Percentiles rank a stretch among this genome's conserved stretches.
Conservation (phyloP, 192 early-diverging fungal genomes). For the Rhizophagus clarus region DNA sequence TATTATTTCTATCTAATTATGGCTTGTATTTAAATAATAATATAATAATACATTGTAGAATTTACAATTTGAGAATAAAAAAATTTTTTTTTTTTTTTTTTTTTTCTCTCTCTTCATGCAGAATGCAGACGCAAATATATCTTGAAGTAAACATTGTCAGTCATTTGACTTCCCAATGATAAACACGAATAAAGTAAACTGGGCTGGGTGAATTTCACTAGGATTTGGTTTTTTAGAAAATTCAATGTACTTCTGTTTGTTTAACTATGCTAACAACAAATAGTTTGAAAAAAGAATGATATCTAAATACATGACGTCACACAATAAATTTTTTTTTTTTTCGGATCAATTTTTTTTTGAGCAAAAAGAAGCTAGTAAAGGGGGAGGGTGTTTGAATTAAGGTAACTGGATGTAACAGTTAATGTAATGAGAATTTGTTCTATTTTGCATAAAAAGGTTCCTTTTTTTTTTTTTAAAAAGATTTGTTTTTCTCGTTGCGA, state of each 20-base stretch:
- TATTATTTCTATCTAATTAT: background rate
- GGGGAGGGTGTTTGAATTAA: background rate
- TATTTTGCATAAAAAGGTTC: conserved; percentile 22
- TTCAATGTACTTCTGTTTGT: too few species aligned
- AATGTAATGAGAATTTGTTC: background rate
- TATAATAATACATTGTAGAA: background rate
- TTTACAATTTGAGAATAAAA: background rate
- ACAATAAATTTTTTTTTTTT: background rate
- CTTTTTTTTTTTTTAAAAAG: conserved; percentile 1
- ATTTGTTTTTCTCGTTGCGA: conserved; percentile 26
- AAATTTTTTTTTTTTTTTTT: background rate
- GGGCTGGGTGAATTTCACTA: too few species aligned
- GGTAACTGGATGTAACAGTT: background rate
- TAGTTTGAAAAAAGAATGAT: too few species aligned
- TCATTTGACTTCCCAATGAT: background rate
- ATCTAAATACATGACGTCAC: background rate
- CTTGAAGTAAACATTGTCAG: background rate
- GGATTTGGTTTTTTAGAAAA: too few species aligned
- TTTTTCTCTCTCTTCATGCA: background rate
- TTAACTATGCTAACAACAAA: too few species aligned
- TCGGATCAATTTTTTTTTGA: background rate
- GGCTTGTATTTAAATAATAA: background rate
- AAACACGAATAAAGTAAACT: background rate
- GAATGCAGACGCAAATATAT: background rate
- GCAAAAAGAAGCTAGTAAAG: background rate